These are phyloP conservation scores for Spergularia bocconei DNA, from an alignment of 148 eudicot species.

Conservation along the genomic window DNA sequence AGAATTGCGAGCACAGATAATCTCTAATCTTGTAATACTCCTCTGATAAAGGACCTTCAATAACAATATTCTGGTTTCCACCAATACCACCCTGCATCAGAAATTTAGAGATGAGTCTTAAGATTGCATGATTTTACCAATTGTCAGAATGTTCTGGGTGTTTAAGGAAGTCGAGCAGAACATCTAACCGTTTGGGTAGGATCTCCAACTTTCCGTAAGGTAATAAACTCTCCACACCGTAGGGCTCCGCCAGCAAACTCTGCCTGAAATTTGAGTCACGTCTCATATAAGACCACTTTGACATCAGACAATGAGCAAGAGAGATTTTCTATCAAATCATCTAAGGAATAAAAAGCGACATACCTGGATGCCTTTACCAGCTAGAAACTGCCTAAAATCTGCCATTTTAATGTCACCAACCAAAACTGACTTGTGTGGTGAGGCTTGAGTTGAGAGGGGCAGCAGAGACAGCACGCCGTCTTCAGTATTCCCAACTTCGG, in stretches of 20 bases:
- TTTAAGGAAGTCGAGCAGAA: not conserved
- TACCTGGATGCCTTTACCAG: constrained; percentile 93
- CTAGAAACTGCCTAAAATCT: constrained; percentile 90
- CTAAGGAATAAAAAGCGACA: not conserved
- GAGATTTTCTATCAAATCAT: not conserved
- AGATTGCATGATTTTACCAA: constrained; percentile 2
- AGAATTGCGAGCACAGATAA: constrained; percentile 74
- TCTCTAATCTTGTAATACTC: constrained; percentile 87
- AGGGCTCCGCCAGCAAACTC: constrained; percentile 91
- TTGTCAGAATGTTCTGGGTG: not conserved
- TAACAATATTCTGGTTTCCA: constrained; percentile 73
- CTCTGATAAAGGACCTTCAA: constrained; percentile 87
- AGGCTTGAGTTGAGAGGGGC: constrained; percentile 71
- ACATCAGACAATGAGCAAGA: not conserved
- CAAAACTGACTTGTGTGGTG: constrained; percentile 87
- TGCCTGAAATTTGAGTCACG: constrained; percentile 43
- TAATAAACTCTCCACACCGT: constrained; percentile 86
- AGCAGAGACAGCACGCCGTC: constrained; percentile 64
- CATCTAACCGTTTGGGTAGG: constrained; percentile 72
- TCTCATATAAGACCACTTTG: constrained; percentile 6
- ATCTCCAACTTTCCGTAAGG: constrained; percentile 83
- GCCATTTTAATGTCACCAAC: constrained; percentile 98
- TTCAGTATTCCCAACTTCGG: constrained; percentile 82
- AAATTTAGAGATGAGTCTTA: constrained; percentile 6
- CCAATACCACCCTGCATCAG: constrained; percentile 66